These are phyloP conservation scores for Podospora fimiseda DNA, from an alignment of 495 filamentous ascomycete genomes.

Conservation along the genomic window DNA sequence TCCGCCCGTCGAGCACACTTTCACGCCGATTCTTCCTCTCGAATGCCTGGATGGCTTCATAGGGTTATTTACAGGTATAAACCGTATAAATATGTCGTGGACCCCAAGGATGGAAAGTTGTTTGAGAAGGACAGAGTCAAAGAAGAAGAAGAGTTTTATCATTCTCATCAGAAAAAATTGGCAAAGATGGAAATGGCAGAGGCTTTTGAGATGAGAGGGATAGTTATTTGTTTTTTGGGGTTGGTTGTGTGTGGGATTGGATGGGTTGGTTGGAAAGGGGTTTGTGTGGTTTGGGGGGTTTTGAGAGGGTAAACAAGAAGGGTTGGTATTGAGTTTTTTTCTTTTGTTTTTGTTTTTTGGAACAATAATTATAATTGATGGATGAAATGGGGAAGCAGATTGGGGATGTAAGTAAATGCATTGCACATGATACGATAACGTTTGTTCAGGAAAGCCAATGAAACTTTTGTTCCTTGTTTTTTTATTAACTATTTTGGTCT, in stretches of 20 bases:
- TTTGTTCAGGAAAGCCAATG: too few species aligned
- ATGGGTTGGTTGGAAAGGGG: slow-evolving; percentile 27
- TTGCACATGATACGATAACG: too few species aligned
- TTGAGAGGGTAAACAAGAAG: too few species aligned
- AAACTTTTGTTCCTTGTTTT: too few species aligned
- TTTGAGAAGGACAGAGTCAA: background rate
- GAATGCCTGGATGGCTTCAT: slow-evolving; percentile 36
- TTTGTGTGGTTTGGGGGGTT: too few species aligned
- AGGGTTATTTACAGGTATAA: slow-evolving; percentile 29
- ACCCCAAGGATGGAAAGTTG: slow-evolving; percentile 12
- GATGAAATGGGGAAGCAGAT: too few species aligned
- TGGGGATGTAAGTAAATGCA: too few species aligned
- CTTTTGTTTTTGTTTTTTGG: too few species aligned
- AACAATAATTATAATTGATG: too few species aligned
- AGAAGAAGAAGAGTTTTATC: slow-evolving; percentile 28
- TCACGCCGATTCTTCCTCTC: slow-evolving; percentile 26
- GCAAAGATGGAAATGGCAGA: slow-evolving; percentile 46
- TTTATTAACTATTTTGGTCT: too few species aligned
- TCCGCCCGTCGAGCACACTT: slow-evolving; percentile 31
- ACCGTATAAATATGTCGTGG: slow-evolving; percentile 22
- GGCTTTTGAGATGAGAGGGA: slow-evolving; percentile 42
- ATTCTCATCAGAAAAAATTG: slow-evolving; percentile 45
- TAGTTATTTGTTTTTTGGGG: slow-evolving; percentile 31
- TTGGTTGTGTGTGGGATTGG: slow-evolving; percentile 16
- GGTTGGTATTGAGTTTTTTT: too few species aligned